Conservation (phyloP, 345 rosid species). For the Ricinus communis region DNA sequence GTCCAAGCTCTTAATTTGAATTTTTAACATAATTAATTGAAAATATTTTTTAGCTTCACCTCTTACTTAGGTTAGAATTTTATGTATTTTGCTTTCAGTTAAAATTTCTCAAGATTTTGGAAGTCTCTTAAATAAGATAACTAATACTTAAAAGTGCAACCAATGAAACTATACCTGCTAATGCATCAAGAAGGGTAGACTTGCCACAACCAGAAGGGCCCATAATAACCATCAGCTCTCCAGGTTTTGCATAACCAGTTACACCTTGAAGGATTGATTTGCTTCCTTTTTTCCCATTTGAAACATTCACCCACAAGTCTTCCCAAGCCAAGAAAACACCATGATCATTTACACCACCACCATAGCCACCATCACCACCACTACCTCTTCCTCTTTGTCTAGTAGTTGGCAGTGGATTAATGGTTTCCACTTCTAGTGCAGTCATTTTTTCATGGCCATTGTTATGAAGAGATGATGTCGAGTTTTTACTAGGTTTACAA, state of each 20-base stretch:
- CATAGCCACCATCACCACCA: neutral
- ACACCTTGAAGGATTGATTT: constrained; percentile 20
- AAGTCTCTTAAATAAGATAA: too few relatives aligned
- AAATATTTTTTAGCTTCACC: too few relatives aligned
- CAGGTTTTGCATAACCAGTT: constrained; percentile 33
- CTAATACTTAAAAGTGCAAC: too few relatives aligned
- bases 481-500: neutral
- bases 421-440: constrained; percentile 6
- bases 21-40: too few relatives aligned
- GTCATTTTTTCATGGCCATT: neutral
- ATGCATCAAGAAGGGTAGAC: constrained; percentile 30
- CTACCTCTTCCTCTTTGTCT: neutral
- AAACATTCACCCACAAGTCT: constrained; percentile 21
- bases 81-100: too few relatives aligned
- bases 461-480: neutral
- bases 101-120: too few relatives aligned
- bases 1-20: too few relatives aligned
- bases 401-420: neutral
- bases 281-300: constrained; percentile 2
- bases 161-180: constrained; percentile 19
- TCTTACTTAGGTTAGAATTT: too few relatives aligned
- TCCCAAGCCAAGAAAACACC: constrained; percentile 29
- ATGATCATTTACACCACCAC: neutral
- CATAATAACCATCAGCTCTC: constrained; percentile 28
- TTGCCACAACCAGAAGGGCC: constrained; percentile 34